Conservation (phyloP, 2,329 filamentous ascomycete species). For the Myriosclerotinia duriaeana region DNA sequence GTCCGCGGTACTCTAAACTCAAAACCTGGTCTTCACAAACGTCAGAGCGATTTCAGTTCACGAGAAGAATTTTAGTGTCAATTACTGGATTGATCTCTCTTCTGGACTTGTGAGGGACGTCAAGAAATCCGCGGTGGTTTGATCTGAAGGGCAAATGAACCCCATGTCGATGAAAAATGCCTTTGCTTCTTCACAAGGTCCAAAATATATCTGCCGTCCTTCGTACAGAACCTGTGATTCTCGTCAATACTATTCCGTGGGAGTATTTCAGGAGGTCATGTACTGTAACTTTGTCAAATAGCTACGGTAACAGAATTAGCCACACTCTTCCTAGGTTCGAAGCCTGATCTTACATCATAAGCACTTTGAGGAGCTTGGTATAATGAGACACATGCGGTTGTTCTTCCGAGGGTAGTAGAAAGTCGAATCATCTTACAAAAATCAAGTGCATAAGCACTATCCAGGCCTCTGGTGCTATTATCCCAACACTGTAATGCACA, state of each 20-base stretch:
- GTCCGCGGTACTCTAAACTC: conserved; percentile 64
- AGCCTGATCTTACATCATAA: conserved; percentile 52
- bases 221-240: conserved; percentile 57
- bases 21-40: conserved; percentile 51
- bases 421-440: conserved; percentile 67
- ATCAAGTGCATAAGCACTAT: conserved; percentile 70
- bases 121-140: conserved; percentile 63
- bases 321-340: background rate
- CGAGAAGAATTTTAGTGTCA: background rate
- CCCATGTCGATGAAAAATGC: conserved; percentile 70
- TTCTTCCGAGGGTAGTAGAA: conserved; percentile 61
- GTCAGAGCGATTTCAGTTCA: conserved; percentile 38
- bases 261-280: background rate
- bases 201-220: conserved; percentile 72
- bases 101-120: conserved; percentile 67
- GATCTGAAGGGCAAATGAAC: conserved; percentile 66
- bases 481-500: conserved; percentile 71
- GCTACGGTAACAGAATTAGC: conserved; percentile 31
- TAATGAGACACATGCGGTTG: conserved; percentile 64
- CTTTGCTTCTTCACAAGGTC: conserved; percentile 60
- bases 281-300: conserved; percentile 62
- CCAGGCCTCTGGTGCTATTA: conserved; percentile 72
- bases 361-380: conserved; percentile 70
- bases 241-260: background rate
- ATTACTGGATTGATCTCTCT: conserved; percentile 35